Percentiles rank a stretch among this genome's conserved stretches.
These are phyloP conservation scores for Tuber borchii DNA, from an alignment of 495 filamentous ascomycete species.

Conservation along the genomic window DNA sequence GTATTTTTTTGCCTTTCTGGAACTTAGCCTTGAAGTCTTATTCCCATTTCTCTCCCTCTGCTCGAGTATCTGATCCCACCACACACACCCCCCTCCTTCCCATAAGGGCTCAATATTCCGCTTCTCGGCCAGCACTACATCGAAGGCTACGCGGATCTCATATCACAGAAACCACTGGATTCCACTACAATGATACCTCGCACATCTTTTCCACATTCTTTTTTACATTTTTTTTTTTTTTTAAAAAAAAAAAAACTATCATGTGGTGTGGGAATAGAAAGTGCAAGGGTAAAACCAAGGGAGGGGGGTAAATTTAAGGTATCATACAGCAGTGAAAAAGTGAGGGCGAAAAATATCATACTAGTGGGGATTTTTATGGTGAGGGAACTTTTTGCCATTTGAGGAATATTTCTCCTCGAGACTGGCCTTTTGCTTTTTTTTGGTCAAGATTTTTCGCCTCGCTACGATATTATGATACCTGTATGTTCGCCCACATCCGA, in stretches of 20 bases:
- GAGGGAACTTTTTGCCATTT: constrained; percentile 1
- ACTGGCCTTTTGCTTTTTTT: neutral
- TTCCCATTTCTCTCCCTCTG: neutral
- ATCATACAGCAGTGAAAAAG: neutral
- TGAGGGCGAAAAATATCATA: neutral
- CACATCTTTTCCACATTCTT: neutral
- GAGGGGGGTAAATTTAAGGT: neutral
- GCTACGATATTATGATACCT: too few species aligned
- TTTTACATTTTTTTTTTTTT: neutral
- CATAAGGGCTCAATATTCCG: neutral
- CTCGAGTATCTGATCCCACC: neutral
- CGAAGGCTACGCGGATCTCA: neutral
- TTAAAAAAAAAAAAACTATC: neutral
- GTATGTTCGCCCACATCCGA: neutral
- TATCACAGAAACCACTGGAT: neutral
- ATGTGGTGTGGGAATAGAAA: neutral
- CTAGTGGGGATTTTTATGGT: neutral
- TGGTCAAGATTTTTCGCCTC: neutral
- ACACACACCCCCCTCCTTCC: neutral
- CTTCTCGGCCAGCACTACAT: neutral
- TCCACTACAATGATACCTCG: neutral
- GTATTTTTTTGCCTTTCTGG: constrained; percentile 4
- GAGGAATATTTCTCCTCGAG: neutral
- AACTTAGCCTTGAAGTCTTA: neutral
- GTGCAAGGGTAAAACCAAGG: neutral